phyloP scores from a whole-genome alignment of 805 yeast genomes.

The Phaffomyces opuntiae region DNA sequence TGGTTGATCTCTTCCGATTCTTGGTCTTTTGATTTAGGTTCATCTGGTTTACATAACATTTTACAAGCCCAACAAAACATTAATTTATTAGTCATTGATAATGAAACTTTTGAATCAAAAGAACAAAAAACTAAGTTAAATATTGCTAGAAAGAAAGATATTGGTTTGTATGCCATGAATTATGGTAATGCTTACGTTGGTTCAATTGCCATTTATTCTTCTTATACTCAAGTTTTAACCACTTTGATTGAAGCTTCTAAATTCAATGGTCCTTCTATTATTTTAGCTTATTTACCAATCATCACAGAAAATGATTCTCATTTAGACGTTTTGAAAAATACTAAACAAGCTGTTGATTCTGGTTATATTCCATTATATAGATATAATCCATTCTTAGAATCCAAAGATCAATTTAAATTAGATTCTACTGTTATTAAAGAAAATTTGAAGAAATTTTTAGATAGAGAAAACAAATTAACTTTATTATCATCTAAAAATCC shows the following conservation, averaged over 20 bases:
- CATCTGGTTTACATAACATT: constrained; percentile 85
- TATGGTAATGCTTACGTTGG: constrained; percentile 87
- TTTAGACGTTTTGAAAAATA: constrained; percentile 71
- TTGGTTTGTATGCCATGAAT: constrained; percentile 93
- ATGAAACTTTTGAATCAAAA: constrained; percentile 57
- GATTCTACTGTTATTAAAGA: constrained; percentile 80
- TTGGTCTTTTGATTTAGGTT: constrained; percentile 91
- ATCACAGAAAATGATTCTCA: constrained; percentile 57
- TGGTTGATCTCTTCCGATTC: constrained; percentile 95
- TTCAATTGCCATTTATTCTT: constrained; percentile 86
- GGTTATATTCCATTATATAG: constrained; percentile 98
- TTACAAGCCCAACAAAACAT: constrained; percentile 68
- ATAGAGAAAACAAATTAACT: constrained; percentile 83
- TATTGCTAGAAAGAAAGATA: constrained; percentile 72
- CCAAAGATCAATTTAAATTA: constrained; percentile 56
- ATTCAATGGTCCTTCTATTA: constrained; percentile 85
- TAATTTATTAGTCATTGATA: constrained; percentile 81
- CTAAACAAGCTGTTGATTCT: constrained; percentile 82
- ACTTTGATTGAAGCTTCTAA: constrained; percentile 86
- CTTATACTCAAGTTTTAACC: constrained; percentile 87
- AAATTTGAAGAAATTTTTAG: constrained; percentile 72
- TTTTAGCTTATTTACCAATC: constrained; percentile 85
- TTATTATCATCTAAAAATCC: constrained; percentile 68
- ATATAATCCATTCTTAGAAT: constrained; percentile 58
- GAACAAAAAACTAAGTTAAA: constrained; percentile 20